Evolutionary conservation across 2,329 filamentous ascomycete genomes (phyloP), one percentile per base, ranked within the genome.

Genomic region (Phaeoacremonium minimum): DNA sequence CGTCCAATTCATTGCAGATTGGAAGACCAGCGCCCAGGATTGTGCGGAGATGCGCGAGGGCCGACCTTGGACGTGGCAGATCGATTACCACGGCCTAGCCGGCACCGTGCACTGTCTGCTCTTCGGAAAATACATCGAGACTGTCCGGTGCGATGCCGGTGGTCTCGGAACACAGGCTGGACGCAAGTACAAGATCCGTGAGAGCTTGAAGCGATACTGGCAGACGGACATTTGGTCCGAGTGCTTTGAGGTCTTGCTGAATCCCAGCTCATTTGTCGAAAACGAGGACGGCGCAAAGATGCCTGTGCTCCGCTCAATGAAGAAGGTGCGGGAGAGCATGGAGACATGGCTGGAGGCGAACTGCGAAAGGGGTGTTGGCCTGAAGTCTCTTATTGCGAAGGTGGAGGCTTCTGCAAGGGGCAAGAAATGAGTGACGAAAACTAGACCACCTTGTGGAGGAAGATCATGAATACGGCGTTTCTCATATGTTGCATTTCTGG

Each of bases 11-110:
- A 80, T 97, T 41, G 93, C 91, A 0, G 93, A 98, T 64, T 98
- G 93, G 93, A 86, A 93, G 60, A 89, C 87, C 0, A 79, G 77
- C 13, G 75, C 85, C 16, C 83, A 88, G 35, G 93, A 98, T 62
- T 98, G 93, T 60, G 84, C 87, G 14, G 93, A 98, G 69, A 95
- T 97, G 77, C 84, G 90, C 32, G 91, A 98, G 64, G 77, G 88
- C 38, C 77, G 91, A 1, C 89, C 90, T 1, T 98, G 93, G 93
- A 97, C 91, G 2, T 96, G 89, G 69, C 93, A 98, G 59, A 87
- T 96, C 47, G 93, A 98, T 66, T 94, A 97, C 52, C 87, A 95
- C 59, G 93, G 93, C 11, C 73, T 96, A 0, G 93, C 93, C 0
- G 89, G 88, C 5, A 86, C 87, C 16, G 71, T 97, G 5, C 89